These are phyloP conservation scores for Oxytropis ochrocephala DNA, from an alignment of 306 rosid genomes.

Conservation along the genomic window DNA sequence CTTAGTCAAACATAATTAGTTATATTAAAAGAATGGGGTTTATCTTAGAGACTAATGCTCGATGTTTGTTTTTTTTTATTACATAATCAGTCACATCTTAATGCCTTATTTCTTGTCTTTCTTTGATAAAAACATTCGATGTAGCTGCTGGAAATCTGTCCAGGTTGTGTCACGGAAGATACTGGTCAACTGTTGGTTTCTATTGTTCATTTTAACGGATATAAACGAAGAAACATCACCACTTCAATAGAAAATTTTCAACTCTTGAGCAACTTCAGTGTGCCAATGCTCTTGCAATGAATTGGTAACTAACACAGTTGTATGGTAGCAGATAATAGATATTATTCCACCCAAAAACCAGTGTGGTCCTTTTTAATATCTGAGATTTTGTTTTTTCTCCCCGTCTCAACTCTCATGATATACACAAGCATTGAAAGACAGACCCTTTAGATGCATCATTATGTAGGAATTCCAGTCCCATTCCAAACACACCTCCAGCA, in stretches of 20 bases:
- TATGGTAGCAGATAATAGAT: constrained; percentile 1
- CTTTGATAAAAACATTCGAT: background rate
- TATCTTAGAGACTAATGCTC: background rate
- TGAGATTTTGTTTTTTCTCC: background rate
- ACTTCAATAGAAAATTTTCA: background rate
- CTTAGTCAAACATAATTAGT: background rate
- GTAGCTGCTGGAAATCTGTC: background rate
- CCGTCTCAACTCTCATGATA: background rate
- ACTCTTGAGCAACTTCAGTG: background rate
- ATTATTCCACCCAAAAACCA: background rate
- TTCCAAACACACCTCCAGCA: background rate
- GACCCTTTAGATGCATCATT: background rate
- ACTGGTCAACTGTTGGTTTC: background rate
- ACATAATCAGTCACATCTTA: background rate
- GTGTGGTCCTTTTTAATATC: background rate
- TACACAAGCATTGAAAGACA: background rate
- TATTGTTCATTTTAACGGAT: background rate
- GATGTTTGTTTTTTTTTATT: background rate
- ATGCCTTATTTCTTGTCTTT: background rate
- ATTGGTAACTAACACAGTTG: background rate
- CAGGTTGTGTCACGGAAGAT: background rate
- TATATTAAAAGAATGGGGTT: constrained; percentile 10
- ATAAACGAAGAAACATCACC: background rate
- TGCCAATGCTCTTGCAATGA: background rate
- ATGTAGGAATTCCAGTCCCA: background rate